phyloP scores from a whole-genome alignment of 1,284 basidiomycete genomes.

The Schizopora paradoxa region DNA sequence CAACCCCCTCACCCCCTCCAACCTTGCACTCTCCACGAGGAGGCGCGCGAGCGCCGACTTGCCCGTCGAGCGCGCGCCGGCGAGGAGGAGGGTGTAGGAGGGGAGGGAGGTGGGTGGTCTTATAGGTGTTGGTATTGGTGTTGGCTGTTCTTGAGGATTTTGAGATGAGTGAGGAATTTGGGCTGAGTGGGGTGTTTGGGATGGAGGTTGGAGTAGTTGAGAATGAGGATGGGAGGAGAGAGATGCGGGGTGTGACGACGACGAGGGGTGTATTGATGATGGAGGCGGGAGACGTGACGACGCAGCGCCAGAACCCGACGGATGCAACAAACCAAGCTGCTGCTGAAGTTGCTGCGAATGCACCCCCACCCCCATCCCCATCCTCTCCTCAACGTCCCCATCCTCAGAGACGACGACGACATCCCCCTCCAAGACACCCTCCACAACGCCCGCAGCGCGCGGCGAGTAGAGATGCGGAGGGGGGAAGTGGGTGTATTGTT shows the following conservation, averaged over 20 bases:
- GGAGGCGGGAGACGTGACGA: neutral
- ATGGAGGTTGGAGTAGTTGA: neutral
- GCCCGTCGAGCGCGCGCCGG: constrained; percentile 23
- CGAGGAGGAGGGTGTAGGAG: constrained; percentile 19
- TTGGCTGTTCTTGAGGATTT: neutral
- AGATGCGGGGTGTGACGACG: neutral
- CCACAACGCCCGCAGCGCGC: too few relatives aligned
- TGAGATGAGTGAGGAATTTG: neutral
- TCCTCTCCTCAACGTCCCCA: too few relatives aligned
- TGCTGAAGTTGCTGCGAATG: too few relatives aligned
- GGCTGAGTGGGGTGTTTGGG: neutral
- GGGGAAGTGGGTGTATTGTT: too few relatives aligned
- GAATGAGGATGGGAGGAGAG: neutral
- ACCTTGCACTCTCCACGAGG: too few relatives aligned
- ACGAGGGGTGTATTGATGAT: neutral
- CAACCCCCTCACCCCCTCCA: constrained; percentile 25
- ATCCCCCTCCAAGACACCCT: too few relatives aligned
- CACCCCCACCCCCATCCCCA: too few relatives aligned
- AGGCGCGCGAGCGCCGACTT: constrained; percentile 22
- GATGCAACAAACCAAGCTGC: too few relatives aligned
- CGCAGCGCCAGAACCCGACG: too few relatives aligned
- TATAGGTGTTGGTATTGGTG: neutral
- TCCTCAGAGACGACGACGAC: too few relatives aligned
- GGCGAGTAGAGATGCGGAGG: too few relatives aligned
- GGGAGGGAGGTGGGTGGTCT: neutral